Evolutionary conservation across 176 grass and related monocot species (phyloP).

Genomic region (Musa troglodytarum): DNA sequence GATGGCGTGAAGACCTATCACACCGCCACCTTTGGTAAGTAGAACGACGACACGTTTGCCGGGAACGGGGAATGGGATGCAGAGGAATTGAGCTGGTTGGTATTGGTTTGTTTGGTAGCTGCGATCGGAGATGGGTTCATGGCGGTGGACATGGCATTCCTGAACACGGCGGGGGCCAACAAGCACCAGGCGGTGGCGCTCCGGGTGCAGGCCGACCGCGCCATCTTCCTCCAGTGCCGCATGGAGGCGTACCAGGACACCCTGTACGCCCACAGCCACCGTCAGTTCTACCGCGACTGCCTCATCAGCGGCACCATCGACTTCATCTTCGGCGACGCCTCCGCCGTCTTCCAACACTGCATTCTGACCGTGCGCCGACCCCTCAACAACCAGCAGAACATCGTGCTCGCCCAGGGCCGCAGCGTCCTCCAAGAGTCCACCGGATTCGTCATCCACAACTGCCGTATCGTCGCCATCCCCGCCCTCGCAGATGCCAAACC

Average conservation of each 20-base stretch:
- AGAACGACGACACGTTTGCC: background rate
- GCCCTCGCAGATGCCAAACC: conserved; percentile 23
- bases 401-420: conserved; percentile 82
- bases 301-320: conserved; percentile 75
- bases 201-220: conserved; percentile 53
- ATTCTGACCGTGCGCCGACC: conserved; percentile 60
- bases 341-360: conserved; percentile 97
- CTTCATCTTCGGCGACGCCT: conserved; percentile 94
- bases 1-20: background rate
- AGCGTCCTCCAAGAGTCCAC: conserved; percentile 49
- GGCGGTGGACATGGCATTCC: conserved; percentile 70
- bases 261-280: conserved; percentile 74
- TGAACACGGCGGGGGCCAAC: conserved; percentile 67
- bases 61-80: no score
- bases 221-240: conserved; percentile 80
- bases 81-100: background rate
- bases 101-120: conserved; percentile 13
- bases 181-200: conserved; percentile 94
- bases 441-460: conserved; percentile 90
- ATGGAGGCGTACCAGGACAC: conserved; percentile 96
- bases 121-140: conserved; percentile 70
- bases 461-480: conserved; percentile 52
- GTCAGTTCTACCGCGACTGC: conserved; percentile 92
- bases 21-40: background rate
- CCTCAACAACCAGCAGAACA: conserved; percentile 80